Percentiles rank a stretch among this genome's conserved stretches.
phyloP scores from a whole-genome alignment of 768 basidiomycete genomes.

The Thelephora ganbajun region DNA sequence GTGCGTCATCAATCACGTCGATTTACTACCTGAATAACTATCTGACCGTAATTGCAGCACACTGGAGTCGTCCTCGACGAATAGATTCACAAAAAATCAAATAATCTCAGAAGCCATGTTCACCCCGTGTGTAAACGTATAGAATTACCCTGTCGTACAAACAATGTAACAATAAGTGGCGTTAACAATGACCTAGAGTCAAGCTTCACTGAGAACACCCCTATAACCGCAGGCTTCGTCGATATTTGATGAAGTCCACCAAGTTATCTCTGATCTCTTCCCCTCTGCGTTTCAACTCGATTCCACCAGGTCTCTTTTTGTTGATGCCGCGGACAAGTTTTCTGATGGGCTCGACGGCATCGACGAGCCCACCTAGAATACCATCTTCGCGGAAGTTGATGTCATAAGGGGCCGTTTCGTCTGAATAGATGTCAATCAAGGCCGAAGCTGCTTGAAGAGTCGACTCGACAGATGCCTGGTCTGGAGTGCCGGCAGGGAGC shows the following conservation, averaged over 20 bases:
- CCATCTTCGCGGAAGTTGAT: slow-evolving; percentile 57
- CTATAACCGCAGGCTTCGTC: slow-evolving; percentile 37
- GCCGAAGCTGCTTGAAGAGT: slow-evolving; percentile 67
- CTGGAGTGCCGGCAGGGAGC: slow-evolving; percentile 28
- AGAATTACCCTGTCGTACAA: no score
- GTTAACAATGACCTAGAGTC: not conserved
- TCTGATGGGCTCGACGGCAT: slow-evolving; percentile 48
- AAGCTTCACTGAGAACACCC: not conserved
- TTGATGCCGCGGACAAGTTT: slow-evolving; percentile 54
- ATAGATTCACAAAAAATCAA: not conserved
- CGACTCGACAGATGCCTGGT: slow-evolving; percentile 5
- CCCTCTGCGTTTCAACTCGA: slow-evolving; percentile 50
- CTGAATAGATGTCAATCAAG: slow-evolving; percentile 86
- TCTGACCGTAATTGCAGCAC: not conserved
- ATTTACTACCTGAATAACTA: no score
- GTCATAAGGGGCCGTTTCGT: slow-evolving; percentile 72
- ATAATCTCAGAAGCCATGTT: no score
- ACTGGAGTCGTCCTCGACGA: not conserved
- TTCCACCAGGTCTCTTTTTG: slow-evolving; percentile 48
- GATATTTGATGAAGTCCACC: slow-evolving; percentile 62
- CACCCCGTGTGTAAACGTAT: no score
- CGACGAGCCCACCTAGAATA: slow-evolving; percentile 40
- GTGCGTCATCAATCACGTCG: slow-evolving; percentile 10
- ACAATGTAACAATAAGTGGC: not conserved
- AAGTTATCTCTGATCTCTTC: slow-evolving; percentile 71